Conservation (phyloP, 768 basidiomycete genomes). For the Naematelia encephala region DNA sequence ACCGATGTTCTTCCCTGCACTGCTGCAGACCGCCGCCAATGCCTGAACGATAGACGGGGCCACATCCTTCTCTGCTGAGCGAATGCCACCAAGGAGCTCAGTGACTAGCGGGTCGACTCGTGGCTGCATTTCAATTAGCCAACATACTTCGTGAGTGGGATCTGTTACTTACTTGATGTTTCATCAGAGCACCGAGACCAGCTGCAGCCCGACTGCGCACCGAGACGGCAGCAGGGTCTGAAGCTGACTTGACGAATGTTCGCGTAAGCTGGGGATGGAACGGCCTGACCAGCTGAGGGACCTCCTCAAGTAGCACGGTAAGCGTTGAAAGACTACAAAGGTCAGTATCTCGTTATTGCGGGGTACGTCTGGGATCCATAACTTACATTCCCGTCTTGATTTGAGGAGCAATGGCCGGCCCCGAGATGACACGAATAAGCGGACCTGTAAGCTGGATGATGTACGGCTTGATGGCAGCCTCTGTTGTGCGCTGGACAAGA, state of each 20-base stretch:
- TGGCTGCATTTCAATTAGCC: slow-evolving; percentile 53
- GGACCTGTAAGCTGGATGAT: slow-evolving; percentile 94
- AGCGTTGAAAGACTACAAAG: slow-evolving; percentile 64
- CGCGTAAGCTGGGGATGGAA: slow-evolving; percentile 98
- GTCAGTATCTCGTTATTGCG: slow-evolving; percentile 9
- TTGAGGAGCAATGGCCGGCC: slow-evolving; percentile 71
- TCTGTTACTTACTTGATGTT: slow-evolving; percentile 54
- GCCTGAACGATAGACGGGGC: slow-evolving; percentile 72
- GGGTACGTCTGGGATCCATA: neutral
- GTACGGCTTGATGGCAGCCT: slow-evolving; percentile 83
- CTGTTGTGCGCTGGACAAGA: slow-evolving; percentile 82
- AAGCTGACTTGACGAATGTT: slow-evolving; percentile 89
- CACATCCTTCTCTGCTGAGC: slow-evolving; percentile 63
- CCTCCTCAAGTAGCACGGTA: slow-evolving; percentile 75
- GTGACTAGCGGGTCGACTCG: slow-evolving; percentile 91
- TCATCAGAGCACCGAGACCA: slow-evolving; percentile 86
- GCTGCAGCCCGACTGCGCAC: slow-evolving; percentile 79
- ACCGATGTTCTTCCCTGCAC: slow-evolving; percentile 69
- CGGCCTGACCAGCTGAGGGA: slow-evolving; percentile 86
- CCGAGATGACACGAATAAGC: slow-evolving; percentile 87
- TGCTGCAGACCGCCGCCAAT: slow-evolving; percentile 69
- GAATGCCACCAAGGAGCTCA: slow-evolving; percentile 60
- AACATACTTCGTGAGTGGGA: neutral
- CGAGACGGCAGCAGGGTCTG: slow-evolving; percentile 70
- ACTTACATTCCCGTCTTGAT: slow-evolving; percentile 80